Evolutionary conservation across 169 alveolate species (phyloP), one percentile per base, ranked within the genome.

Genomic region (Babesia sp.): DNA sequence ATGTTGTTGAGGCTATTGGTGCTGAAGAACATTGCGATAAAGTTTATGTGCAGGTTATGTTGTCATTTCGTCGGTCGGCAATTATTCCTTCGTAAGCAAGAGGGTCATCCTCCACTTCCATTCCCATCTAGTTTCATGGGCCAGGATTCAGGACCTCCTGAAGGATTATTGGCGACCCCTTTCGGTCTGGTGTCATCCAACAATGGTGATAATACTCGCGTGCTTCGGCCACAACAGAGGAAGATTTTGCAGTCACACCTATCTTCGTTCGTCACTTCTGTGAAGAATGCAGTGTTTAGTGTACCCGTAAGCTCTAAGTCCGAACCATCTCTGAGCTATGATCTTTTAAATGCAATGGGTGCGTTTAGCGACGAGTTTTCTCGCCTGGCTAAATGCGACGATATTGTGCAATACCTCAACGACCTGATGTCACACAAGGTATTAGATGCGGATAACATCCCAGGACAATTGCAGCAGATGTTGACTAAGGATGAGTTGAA

Each of bases 371-470:
- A 78, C 44, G 86, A 78, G 16, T 78, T 68, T 29, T 45, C 71
- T 2, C 63, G 86, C 24, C 55, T 78, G 39, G 57, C 64, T 11
- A 64, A 78, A 67, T 78, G 86, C 56, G 50, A 64, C n/a, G 75
- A 46, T 31, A 45, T 78, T 50, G 41, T 46, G 51, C 67, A 58
- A 33, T 78, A 78, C 61, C 51, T 78, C 36, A 78, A 78, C 48
- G 86, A 78, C 70, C 70, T 78, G 33, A 54, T 72, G 68, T 46
- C 73, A n/a, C 73, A 78, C 69, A 78, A 61, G 79, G 71, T 59
- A 28, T 54, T 51, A 14, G 71, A 64, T 42, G 34, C 55, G n/a
- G 86, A 78, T 33, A 71, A 69, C 69, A 64, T 58, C 12, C 86
- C 86, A 34, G 34, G 77, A 18, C 76, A 58, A 24, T 44, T 78